phyloP scores from a whole-genome alignment of 495 filamentous ascomycete species.

The Jackrogersella multiformis region DNA sequence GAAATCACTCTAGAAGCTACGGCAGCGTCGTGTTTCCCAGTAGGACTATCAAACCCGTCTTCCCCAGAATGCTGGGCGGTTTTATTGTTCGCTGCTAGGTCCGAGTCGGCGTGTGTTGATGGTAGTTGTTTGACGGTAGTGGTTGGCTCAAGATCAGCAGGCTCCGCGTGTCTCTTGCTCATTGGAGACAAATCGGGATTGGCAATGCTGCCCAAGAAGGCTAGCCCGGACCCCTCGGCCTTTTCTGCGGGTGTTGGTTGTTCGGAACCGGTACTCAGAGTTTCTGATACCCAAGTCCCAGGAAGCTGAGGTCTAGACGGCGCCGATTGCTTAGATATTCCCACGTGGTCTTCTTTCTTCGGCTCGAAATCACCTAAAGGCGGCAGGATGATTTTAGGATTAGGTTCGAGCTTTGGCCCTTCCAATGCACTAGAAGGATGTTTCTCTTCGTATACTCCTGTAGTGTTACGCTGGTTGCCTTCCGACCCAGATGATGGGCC shows the following conservation, averaged over 20 bases:
- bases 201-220: constrained; percentile 18
- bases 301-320: constrained; percentile 65
- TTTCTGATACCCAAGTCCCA: constrained; percentile 71
- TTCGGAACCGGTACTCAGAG: constrained; percentile 50
- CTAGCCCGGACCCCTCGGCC: constrained; percentile 15
- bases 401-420: constrained; percentile 36
- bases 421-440: constrained; percentile 26
- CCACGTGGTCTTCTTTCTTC: constrained; percentile 26
- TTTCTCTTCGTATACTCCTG: constrained; percentile 22
- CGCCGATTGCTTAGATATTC: constrained; percentile 31
- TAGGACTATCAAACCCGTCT: constrained; percentile 17
- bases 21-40: constrained; percentile 31
- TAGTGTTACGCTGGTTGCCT: constrained; percentile 8
- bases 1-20: constrained; percentile 35
- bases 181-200: constrained; percentile 36
- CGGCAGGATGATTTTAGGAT: constrained; percentile 21
- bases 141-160: constrained; percentile 40
- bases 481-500: neutral
- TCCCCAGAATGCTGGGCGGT: neutral
- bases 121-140: constrained; percentile 25
- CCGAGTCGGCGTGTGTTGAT: constrained; percentile 6
- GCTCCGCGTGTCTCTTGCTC: constrained; percentile 33
- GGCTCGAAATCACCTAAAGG: constrained; percentile 9
- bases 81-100: constrained; percentile 12
- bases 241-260: constrained; percentile 30